Evolutionary conservation across 768 basidiomycete species (phyloP), one percentile per base, ranked within the genome.

Genomic region (Lentinula aciculospora): DNA sequence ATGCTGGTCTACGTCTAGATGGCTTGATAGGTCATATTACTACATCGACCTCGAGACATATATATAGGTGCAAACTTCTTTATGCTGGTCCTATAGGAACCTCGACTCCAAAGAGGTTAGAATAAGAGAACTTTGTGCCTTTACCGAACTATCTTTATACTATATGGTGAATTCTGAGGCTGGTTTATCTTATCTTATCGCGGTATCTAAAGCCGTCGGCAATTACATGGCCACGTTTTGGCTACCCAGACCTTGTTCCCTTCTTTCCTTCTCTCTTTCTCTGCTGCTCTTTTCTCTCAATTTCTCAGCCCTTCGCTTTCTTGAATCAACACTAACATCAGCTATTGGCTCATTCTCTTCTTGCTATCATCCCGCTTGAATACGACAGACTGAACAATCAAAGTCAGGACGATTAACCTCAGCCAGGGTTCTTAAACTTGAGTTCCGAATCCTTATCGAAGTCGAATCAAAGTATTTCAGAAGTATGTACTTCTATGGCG

Each of bases 201-300:
- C 25, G n/a, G 12, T 8, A 25, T 15, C 5, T n/a, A n/a, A n/a
- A 13, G 28, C 46, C 19, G n/a, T 23, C 49, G 49, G 49, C 49
- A 34, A 50, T 50, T 23, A 50, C n/a, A 13, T n/a, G n/a, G 12
- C 49, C 49, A 50, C 49, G 49, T 50, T 50, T 48, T 17, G 27
- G 46, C 49, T 50, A 50, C 49, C 31, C 49, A 21, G 32, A 31
- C 49, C 49, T 50, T 32, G 32, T 50, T 23, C 49, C n/a, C 49
- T 50, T 50, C 31, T 50, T 46, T 9, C 7, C 6, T 46, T 34
- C 19, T 21, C 32, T 34, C 29, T 31, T 50, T 36, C 29, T 32
- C 29, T 50, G 29, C 31, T 36, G 49, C 12, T 50, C 13, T 12
- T 36, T 50, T 50, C 19, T 50, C 42, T 12, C n/a, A 6, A 17